These are phyloP conservation scores for Ganoderma leucocontextum DNA, from an alignment of 1,284 basidiomycete genomes.

Conservation along the genomic window DNA sequence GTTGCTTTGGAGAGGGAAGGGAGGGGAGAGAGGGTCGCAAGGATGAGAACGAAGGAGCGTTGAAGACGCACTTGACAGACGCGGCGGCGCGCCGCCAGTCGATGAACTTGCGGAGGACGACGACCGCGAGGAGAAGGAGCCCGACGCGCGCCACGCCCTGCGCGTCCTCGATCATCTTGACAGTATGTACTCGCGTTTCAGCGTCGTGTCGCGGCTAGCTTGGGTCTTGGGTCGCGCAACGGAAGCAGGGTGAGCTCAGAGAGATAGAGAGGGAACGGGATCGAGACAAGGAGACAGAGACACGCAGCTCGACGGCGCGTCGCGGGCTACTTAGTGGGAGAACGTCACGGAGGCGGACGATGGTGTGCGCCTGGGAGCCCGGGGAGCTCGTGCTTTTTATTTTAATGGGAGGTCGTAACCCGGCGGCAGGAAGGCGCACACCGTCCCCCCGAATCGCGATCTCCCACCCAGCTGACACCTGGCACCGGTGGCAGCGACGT, in stretches of 20 bases:
- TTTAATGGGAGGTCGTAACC: background rate
- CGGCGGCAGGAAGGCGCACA: background rate
- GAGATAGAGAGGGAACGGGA: background rate
- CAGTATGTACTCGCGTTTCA: background rate
- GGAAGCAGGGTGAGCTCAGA: background rate
- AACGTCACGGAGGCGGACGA: background rate
- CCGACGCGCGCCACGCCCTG: slow-evolving; percentile 22
- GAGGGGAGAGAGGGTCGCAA: background rate
- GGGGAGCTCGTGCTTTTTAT: background rate
- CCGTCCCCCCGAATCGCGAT: background rate
- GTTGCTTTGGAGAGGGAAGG: background rate
- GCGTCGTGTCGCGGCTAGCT: background rate
- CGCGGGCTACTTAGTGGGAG: slow-evolving; percentile 3
- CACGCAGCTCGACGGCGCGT: background rate
- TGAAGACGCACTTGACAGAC: slow-evolving; percentile 32
- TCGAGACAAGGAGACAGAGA: background rate
- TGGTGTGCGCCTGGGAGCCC: background rate
- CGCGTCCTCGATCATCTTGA: slow-evolving; percentile 21
- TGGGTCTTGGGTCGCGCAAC: background rate
- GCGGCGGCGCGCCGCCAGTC: slow-evolving; percentile 35
- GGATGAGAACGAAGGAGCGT: background rate
- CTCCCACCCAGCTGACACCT: background rate
- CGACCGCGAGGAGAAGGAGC: slow-evolving; percentile 24
- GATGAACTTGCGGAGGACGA: slow-evolving; percentile 31
- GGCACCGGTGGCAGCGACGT: too few relatives aligned